These are phyloP conservation scores for Neurospora sublineolata DNA, from an alignment of 495 filamentous ascomycete species.

Conservation along the genomic window DNA sequence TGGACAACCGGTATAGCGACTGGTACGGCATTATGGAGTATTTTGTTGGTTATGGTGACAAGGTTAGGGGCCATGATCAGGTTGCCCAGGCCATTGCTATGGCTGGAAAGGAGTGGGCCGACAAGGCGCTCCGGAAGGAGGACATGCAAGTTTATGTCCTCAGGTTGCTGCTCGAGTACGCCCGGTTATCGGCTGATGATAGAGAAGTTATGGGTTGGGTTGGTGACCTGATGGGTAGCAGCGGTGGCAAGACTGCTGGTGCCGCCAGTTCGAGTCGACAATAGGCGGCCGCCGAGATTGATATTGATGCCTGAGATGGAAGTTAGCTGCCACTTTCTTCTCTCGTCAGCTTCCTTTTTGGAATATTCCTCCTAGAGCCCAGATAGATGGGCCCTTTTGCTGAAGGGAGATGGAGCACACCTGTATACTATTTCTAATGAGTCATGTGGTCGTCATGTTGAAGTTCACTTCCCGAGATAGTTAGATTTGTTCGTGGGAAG, in stretches of 20 bases:
- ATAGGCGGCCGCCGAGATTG: not conserved
- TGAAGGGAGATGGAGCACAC: not conserved
- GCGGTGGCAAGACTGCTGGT: not conserved
- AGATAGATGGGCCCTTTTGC: not conserved
- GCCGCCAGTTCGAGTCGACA: not conserved
- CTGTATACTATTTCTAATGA: not conserved
- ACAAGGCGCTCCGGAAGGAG: conserved; percentile 53
- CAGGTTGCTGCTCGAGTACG: conserved; percentile 61
- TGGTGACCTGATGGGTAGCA: conserved; percentile 26
- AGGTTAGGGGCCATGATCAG: conserved; percentile 1
- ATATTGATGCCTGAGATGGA: not conserved
- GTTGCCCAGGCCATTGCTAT: conserved; percentile 51
- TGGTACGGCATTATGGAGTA: conserved; percentile 70
- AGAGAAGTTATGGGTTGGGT: conserved; percentile 57
- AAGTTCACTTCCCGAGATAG: not conserved
- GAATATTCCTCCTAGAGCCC: not conserved
- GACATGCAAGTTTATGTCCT: conserved; percentile 65
- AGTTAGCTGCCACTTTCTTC: not conserved
- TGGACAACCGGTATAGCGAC: conserved; percentile 72
- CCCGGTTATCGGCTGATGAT: conserved; percentile 51
- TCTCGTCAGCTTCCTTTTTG: not conserved
- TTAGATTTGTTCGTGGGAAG: not conserved
- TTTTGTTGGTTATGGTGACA: conserved; percentile 49
- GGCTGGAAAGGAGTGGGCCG: conserved; percentile 55
- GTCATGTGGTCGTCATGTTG: not conserved